A percentile compares a stretch with the other conserved stretches of the same genome.
phyloP scores from a whole-genome alignment of 192 early-diverging fungal species.

The Gonapodya prolifera region DNA sequence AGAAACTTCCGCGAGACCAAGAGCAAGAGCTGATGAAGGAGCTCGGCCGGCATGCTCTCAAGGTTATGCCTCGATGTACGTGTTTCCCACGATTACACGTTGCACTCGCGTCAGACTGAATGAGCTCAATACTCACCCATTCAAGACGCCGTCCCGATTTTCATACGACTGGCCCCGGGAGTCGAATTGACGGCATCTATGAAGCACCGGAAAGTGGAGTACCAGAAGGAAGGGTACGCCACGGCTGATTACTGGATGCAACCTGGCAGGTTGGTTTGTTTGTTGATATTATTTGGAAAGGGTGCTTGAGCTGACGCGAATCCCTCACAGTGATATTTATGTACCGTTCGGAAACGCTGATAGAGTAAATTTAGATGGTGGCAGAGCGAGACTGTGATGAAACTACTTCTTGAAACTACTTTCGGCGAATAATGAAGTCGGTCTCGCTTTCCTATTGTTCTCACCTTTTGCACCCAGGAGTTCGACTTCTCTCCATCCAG shows the following conservation, averaged over 20 bases:
- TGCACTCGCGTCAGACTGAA: no score
- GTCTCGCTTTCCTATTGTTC: no score
- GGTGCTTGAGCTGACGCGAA: no score
- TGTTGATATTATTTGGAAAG: no score
- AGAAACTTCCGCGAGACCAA: background rate
- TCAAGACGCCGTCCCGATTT: background rate
- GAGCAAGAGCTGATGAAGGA: background rate
- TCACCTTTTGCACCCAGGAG: no score
- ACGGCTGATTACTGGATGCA: background rate
- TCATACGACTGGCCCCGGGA: background rate
- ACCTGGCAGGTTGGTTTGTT: no score
- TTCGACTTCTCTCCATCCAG: no score
- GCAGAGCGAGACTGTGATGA: background rate
- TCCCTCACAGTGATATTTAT: background rate
- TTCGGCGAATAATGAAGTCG: no score
- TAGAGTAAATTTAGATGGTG: background rate
- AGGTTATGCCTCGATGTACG: background rate
- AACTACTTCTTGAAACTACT: no score
- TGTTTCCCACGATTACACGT: background rate
- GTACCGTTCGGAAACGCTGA: background rate
- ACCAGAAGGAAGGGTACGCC: background rate
- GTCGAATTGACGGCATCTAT: background rate
- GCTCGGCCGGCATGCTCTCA: background rate
- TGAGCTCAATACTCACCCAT: background rate
- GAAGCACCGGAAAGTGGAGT: slow-evolving; percentile 3